Conservation (phyloP, 2,329 filamentous ascomycete species). For the Trichophyton schoenleinii region DNA sequence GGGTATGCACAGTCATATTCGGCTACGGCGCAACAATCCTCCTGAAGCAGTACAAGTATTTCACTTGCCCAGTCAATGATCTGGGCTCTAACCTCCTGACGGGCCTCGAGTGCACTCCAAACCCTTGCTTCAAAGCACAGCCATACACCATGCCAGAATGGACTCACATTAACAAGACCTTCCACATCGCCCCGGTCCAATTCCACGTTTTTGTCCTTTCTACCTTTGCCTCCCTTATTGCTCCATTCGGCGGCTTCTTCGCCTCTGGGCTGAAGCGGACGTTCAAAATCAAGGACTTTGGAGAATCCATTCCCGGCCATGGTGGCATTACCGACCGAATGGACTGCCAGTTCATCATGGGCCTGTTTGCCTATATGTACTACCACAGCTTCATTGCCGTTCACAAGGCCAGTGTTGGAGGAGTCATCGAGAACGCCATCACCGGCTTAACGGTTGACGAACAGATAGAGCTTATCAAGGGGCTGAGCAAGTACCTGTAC, state of each 20-base stretch:
- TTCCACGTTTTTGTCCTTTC: conserved; percentile 83
- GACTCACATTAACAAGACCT: conserved; percentile 57
- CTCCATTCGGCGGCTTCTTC: conserved; percentile 96
- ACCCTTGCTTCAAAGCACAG: conserved; percentile 77
- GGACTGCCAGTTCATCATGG: conserved; percentile 99
- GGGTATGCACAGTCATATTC: conserved; percentile 86
- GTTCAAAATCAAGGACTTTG: conserved; percentile 99
- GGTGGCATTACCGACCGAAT: conserved; percentile 97
- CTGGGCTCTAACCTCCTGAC: conserved; percentile 88
- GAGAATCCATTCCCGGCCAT: conserved; percentile 92
- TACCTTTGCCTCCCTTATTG: conserved; percentile 90
- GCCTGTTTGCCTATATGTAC: conserved; percentile 96
- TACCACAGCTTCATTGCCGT: conserved; percentile 94
- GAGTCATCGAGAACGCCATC: conserved; percentile 81
- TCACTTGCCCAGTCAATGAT: conserved; percentile 95
- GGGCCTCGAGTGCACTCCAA: conserved; percentile 76
- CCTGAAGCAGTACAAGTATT: conserved; percentile 85
- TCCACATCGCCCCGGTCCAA: conserved; percentile 78
- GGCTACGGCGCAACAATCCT: conserved; percentile 70
- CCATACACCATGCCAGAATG: conserved; percentile 61
- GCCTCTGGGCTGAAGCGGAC: conserved; percentile 94
- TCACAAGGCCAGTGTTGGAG: conserved; percentile 72
- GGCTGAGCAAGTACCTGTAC: conserved; percentile 50
- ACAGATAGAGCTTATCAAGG: conserved; percentile 65
- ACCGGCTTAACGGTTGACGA: conserved; percentile 78